phyloP scores from a whole-genome alignment of 306 rosid genomes.

The Trifolium pratense region DNA sequence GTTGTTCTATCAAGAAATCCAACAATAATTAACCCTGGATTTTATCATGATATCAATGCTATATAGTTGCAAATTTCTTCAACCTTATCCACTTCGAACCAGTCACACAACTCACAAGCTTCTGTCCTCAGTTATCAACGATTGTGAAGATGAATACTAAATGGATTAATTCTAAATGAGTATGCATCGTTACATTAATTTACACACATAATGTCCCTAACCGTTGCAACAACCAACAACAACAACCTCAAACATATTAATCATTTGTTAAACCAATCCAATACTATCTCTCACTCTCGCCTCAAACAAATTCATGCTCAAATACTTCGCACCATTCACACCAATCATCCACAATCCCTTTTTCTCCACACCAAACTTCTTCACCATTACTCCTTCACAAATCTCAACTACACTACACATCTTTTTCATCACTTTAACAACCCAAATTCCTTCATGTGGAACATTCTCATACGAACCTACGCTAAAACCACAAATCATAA shows the following conservation, averaged over 20 bases:
- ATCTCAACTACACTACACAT: constrained; percentile 62
- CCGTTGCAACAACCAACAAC: constrained; percentile 23
- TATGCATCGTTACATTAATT: too few species aligned
- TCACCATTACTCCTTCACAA: constrained; percentile 47
- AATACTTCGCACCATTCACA: constrained; percentile 58
- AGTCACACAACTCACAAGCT: too few species aligned
- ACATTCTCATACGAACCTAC: constrained; percentile 73
- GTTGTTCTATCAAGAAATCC: too few species aligned
- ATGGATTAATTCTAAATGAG: too few species aligned
- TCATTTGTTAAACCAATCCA: constrained; percentile 52
- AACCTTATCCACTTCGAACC: too few species aligned
- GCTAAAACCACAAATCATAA: constrained; percentile 58
- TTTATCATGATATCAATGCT: too few species aligned
- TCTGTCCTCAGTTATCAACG: too few species aligned
- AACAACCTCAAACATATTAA: constrained; percentile 48
- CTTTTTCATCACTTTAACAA: constrained; percentile 52
- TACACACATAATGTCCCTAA: neutral
- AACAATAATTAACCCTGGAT: too few species aligned
- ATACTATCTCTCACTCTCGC: constrained; percentile 38
- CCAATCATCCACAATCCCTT: constrained; percentile 50
- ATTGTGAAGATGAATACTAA: too few species aligned
- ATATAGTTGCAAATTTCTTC: too few species aligned
- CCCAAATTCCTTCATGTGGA: constrained; percentile 87
- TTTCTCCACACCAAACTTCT: constrained; percentile 64
- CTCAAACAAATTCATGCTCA: constrained; percentile 85